Evolutionary conservation across 148 eudicot species (phyloP).

Genomic region (Amaranthus hypochondriacus): DNA sequence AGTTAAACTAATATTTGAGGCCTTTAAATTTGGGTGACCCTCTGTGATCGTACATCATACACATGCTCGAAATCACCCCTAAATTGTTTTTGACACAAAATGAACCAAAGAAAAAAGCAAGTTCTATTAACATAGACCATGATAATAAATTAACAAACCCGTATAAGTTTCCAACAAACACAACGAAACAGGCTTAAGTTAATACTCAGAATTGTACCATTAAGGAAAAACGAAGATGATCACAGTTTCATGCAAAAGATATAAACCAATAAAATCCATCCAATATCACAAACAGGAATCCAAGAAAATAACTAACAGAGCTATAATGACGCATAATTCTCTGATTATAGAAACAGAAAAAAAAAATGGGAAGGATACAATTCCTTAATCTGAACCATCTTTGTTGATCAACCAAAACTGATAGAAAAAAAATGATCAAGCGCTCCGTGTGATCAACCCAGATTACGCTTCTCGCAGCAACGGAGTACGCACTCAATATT

Average conservation of each 20-base stretch:
- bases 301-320: too few relatives aligned
- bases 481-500: neutral
- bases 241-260: neutral
- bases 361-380: constrained; percentile 39
- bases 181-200: too few relatives aligned
- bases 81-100: too few relatives aligned
- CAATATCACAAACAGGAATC: neutral
- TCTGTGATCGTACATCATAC: too few relatives aligned
- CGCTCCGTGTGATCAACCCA: neutral
- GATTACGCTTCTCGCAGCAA: neutral
- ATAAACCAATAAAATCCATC: neutral
- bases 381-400: constrained; percentile 50
- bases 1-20: too few relatives aligned
- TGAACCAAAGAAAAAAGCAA: neutral
- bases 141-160: neutral
- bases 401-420: neutral
- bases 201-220: too few relatives aligned
- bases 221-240: neutral
- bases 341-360: too few relatives aligned
- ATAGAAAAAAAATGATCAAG: neutral
- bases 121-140: neutral
- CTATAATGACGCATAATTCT: too few relatives aligned
- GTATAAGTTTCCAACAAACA: too few relatives aligned
- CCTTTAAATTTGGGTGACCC: too few relatives aligned
- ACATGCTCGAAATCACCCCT: too few relatives aligned